These are phyloP conservation scores for Allium sativum DNA, from an alignment of 106 monocot genomes.

Conservation along the genomic window DNA sequence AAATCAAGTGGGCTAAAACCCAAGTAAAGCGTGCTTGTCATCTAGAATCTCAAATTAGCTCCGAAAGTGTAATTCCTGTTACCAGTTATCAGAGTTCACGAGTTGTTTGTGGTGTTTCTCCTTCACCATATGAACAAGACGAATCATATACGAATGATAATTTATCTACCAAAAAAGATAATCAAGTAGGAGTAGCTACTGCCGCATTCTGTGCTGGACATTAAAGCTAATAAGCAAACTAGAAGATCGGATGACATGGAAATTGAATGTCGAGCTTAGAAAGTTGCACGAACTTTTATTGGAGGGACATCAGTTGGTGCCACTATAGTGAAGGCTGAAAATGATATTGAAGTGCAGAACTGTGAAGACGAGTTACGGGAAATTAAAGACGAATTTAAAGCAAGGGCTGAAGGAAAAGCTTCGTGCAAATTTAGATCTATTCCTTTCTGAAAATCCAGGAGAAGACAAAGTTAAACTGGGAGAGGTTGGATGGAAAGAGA, in stretches of 20 bases:
- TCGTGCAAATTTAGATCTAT: no score
- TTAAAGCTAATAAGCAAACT: neutral
- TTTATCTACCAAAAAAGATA: neutral
- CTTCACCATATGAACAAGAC: conserved; percentile 51
- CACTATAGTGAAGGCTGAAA: neutral
- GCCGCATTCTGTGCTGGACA: neutral
- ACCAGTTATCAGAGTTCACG: conserved; percentile 72
- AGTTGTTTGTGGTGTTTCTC: conserved; percentile 68
- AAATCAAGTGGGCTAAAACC: conserved; percentile 73
- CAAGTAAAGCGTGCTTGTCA: conserved; percentile 84
- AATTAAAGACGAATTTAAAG: no score
- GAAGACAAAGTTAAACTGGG: no score
- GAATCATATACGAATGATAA: conserved; percentile 5
- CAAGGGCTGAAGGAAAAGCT: no score
- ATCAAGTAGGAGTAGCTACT: neutral
- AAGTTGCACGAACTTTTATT: neutral
- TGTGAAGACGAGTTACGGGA: no score
- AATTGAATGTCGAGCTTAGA: neutral
- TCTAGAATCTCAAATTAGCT: conserved; percentile 54
- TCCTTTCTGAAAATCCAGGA: no score
- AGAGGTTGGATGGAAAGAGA: no score
- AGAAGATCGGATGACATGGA: neutral
- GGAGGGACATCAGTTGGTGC: neutral
- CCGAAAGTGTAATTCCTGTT: conserved; percentile 65
- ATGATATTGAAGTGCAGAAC: neutral